Conservation (phyloP, 2,329 filamentous ascomycete species). For the Trichocomaceae sp. region DNA sequence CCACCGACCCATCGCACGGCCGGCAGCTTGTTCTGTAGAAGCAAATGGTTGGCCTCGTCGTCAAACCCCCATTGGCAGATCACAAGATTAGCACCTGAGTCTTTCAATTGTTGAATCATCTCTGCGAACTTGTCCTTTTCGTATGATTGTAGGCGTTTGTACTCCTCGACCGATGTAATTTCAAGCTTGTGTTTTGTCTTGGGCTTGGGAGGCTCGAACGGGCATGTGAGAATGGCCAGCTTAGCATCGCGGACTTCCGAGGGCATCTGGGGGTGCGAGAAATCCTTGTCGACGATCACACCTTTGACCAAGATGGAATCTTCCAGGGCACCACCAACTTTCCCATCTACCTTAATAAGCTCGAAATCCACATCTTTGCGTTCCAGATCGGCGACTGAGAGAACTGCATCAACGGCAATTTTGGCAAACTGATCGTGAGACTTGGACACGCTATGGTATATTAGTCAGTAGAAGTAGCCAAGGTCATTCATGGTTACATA, state of each 20-base stretch:
- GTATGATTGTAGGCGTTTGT: constrained; percentile 94
- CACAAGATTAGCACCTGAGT: constrained; percentile 90
- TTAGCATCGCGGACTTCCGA: constrained; percentile 92
- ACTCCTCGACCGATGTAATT: constrained; percentile 94
- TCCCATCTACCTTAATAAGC: constrained; percentile 98
- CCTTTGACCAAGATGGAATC: constrained; percentile 94
- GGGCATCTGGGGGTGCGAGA: constrained; percentile 98
- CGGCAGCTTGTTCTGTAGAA: constrained; percentile 91
- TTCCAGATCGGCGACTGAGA: constrained; percentile 92
- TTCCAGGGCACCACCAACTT: constrained; percentile 89
- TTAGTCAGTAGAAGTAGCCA: background rate
- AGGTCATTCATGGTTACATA: background rate
- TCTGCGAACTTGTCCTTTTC: constrained; percentile 94
- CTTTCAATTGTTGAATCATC: constrained; percentile 98
- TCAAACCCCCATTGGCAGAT: constrained; percentile 99
- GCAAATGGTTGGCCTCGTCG: constrained; percentile 94
- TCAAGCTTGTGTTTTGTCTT: constrained; percentile 99
- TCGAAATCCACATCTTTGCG: constrained; percentile 98
- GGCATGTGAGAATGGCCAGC: constrained; percentile 93
- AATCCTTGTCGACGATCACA: constrained; percentile 99
- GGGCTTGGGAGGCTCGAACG: constrained; percentile 97
- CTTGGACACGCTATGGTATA: constrained; percentile 65
- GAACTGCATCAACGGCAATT: constrained; percentile 93
- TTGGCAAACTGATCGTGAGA: constrained; percentile 96
- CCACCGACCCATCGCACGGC: constrained; percentile 97